Conservation (phyloP, 345 rosid genomes). For the Geranium rotundifolium region DNA sequence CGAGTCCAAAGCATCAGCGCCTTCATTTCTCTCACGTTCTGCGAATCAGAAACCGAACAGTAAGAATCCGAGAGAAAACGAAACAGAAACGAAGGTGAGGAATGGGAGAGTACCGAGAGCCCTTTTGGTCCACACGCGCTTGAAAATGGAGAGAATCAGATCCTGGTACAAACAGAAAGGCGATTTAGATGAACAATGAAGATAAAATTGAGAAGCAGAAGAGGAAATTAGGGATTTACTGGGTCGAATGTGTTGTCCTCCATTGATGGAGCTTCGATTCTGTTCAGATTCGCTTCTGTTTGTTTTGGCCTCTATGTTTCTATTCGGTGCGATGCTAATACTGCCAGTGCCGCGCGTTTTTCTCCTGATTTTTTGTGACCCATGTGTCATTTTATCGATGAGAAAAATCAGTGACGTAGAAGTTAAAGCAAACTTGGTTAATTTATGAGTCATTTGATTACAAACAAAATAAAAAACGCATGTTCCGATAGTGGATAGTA, state of each 20-base stretch:
- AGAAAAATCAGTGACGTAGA: no score
- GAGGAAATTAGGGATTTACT: constrained; percentile 16
- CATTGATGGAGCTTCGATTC: constrained; percentile 15
- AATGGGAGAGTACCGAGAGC: constrained; percentile 39
- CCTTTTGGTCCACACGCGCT: constrained; percentile 59
- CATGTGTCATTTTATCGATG: no score
- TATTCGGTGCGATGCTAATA: no score
- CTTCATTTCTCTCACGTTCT: constrained; percentile 60
- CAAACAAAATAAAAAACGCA: no score
- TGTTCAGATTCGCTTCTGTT: no score
- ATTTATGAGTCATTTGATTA: no score
- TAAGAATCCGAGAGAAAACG: not conserved
- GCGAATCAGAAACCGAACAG: constrained; percentile 1
- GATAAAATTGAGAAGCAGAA: not conserved
- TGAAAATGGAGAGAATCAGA: constrained; percentile 75
- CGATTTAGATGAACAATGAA: not conserved
- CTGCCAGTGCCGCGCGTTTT: no score
- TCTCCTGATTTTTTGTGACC: no score
- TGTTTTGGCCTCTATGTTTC: no score
- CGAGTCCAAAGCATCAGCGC: constrained; percentile 33
- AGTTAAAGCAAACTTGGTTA: no score
- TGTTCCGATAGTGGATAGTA: no score
- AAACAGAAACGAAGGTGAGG: not conserved
- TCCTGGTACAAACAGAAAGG: constrained; percentile 26
- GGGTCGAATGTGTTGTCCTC: constrained; percentile 52